Percentiles rank a stretch among this genome's conserved stretches.
phyloP scores from a whole-genome alignment of 345 rosid species.

The Aquilaria malaccensis region DNA sequence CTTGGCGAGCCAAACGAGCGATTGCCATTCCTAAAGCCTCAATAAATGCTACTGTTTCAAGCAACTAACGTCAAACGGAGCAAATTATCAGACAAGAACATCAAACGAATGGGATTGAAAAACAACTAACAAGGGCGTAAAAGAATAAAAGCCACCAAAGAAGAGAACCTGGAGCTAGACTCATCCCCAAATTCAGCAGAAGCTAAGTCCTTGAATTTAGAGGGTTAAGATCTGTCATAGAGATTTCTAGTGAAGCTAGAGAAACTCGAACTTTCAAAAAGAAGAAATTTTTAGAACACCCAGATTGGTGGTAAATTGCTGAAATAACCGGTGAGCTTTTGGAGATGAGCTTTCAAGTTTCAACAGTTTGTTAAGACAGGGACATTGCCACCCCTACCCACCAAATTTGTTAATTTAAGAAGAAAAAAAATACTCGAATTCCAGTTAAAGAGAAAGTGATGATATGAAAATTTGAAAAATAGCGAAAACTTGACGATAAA shows the following conservation, averaged over 20 bases:
- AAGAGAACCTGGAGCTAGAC: background rate
- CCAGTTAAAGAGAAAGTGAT: too few relatives aligned
- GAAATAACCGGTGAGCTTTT: background rate
- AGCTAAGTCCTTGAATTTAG: background rate
- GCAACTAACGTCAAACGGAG: slow-evolving; percentile 2
- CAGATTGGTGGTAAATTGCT: slow-evolving; percentile 13
- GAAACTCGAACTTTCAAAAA: background rate
- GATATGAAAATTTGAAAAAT: too few relatives aligned
- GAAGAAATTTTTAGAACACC: slow-evolving; percentile 18
- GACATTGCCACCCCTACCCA: background rate
- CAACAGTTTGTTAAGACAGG: background rate
- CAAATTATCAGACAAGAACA: slow-evolving; percentile 4
- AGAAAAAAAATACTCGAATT: background rate
- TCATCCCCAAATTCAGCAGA: background rate
- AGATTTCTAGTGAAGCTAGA: slow-evolving; percentile 10
- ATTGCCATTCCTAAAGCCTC: slow-evolving; percentile 37
- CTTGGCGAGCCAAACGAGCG: slow-evolving; percentile 63
- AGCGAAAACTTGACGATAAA: too few relatives aligned
- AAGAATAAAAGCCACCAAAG: slow-evolving; percentile 6
- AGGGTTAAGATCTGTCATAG: slow-evolving; percentile 13
- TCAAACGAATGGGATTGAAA: background rate
- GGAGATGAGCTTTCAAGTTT: background rate
- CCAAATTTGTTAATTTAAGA: background rate
- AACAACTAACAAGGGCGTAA: background rate
- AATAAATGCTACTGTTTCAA: slow-evolving; percentile 2